These are phyloP conservation scores for Rossbeevera mucosa DNA, from an alignment of 768 basidiomycete species.

Conservation along the genomic window DNA sequence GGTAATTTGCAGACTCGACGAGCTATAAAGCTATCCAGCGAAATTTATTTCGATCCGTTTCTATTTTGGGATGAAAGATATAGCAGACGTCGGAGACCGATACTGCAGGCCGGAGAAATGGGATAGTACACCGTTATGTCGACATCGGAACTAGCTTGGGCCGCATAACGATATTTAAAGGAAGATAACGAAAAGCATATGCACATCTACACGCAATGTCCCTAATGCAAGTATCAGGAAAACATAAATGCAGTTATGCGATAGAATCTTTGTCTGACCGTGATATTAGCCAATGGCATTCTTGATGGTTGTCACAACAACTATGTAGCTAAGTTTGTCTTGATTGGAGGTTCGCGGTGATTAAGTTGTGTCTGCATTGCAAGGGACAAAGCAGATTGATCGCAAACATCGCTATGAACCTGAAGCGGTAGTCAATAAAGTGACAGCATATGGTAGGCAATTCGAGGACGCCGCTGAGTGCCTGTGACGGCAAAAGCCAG, in stretches of 20 bases:
- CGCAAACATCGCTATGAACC: neutral
- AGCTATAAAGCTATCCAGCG: neutral
- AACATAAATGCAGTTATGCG: neutral
- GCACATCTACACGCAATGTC: neutral
- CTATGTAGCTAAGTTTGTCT: neutral
- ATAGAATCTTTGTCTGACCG: neutral
- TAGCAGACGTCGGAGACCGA: neutral
- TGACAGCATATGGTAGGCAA: neutral
- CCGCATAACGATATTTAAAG: neutral
- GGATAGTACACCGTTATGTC: neutral
- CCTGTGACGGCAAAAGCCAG: neutral
- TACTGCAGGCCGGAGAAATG: too few species aligned
- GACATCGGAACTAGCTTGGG: neutral
- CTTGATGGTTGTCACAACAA: neutral
- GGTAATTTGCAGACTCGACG: neutral
- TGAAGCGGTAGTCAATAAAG: neutral
- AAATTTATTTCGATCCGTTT: neutral
- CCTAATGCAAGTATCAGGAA: neutral
- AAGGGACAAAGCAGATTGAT: neutral
- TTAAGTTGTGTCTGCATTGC: neutral
- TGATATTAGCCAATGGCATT: neutral
- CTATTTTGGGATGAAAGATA: neutral
- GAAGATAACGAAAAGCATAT: neutral
- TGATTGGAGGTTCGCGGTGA: neutral
- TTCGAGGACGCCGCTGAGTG: neutral